Base-by-base conservation (phyloP, 768 basidiomycete genomes). In the Auricularia sp. region DNA sequence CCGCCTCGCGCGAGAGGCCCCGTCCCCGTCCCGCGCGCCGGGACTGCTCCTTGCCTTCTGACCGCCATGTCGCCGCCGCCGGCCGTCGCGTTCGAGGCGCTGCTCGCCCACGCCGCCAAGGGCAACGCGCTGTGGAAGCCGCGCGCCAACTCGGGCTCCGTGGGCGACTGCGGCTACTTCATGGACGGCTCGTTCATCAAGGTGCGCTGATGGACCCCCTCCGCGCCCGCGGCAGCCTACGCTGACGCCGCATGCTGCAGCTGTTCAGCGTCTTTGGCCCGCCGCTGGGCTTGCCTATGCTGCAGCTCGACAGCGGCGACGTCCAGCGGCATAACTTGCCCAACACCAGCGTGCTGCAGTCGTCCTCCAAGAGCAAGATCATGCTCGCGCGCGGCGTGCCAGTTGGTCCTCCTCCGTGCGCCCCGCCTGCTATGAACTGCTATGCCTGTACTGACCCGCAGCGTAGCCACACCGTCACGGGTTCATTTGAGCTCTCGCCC, bases 221-320 rank as follows among this genome's bases (percentile, higher is more conserved):
- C 16, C 3, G 56, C 16, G 24, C 7, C 16, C 11, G 24, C 24
- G 29, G 29, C 29, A 29, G 29, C 56, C 2, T 1, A 8, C 6
- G 18, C 56, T 59, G 56, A 59, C 56, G 34, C 6, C 29, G 34
- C 4, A 21, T 29, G 8, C 29, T 29, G 56, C 29, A 59, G 56
- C 56, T 59, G 34, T 59, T 59, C 56, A 59, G 56, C 34, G 56
- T 35, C 34, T 59, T 59, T 18, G 56, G 56, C 11, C 56, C 56
- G 34, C 56, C 56, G 56, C 13, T 59, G 56, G 56, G 56, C 14
- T 3, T 59, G 3, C 29, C 56, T 10, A 59, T 59, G 56, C 56
- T 59, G 24, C 56, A 59, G 34, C 56, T 59, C 56, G 56, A 59
- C 56, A 59, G 34, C 6, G 56, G 56, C 56, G 56, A 59, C 10